Percentiles rank a stretch among this genome's conserved stretches.
Evolutionary conservation across 345 rosid genomes (phyloP).

Genomic region (Kernera saxatilis): DNA sequence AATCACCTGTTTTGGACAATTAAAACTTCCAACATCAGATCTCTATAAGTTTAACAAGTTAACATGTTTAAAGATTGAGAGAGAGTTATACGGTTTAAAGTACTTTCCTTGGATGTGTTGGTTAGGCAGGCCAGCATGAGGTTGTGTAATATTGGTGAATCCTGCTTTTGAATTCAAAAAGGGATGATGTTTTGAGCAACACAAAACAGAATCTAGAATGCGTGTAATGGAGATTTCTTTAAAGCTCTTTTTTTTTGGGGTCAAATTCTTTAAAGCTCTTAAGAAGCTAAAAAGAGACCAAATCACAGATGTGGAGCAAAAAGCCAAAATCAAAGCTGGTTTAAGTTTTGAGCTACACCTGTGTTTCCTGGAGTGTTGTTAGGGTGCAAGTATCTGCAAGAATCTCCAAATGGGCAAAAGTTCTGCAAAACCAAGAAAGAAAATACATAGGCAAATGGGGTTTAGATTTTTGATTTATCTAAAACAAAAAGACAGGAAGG

Average conservation of each 20-base stretch:
- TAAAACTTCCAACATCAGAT: background rate
- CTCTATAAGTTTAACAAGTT: background rate
- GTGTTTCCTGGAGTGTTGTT: constrained; percentile 17
- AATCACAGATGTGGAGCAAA: background rate
- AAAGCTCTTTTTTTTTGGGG: too few species aligned
- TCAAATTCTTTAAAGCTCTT: background rate
- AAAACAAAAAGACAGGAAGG: background rate
- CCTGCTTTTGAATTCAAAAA: constrained; percentile 14
- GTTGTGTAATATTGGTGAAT: constrained; percentile 1
- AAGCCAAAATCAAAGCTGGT: background rate
- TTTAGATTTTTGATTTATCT: background rate
- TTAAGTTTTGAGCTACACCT: background rate
- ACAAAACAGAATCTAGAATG: background rate
- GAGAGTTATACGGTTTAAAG: background rate
- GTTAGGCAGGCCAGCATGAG: background rate
- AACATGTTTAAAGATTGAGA: background rate
- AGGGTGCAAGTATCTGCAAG: constrained; percentile 76
- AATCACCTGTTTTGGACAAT: constrained; percentile 31
- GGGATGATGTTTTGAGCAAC: background rate
- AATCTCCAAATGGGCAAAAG: constrained; percentile 73
- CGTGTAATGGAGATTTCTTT: background rate
- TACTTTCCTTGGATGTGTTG: constrained; percentile 3
- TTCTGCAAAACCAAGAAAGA: constrained; percentile 38
- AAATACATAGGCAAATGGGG: background rate
- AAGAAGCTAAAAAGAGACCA: background rate